These are phyloP conservation scores for Funneliformis mosseae DNA, from an alignment of 192 early-diverging fungal genomes.

Conservation along the genomic window DNA sequence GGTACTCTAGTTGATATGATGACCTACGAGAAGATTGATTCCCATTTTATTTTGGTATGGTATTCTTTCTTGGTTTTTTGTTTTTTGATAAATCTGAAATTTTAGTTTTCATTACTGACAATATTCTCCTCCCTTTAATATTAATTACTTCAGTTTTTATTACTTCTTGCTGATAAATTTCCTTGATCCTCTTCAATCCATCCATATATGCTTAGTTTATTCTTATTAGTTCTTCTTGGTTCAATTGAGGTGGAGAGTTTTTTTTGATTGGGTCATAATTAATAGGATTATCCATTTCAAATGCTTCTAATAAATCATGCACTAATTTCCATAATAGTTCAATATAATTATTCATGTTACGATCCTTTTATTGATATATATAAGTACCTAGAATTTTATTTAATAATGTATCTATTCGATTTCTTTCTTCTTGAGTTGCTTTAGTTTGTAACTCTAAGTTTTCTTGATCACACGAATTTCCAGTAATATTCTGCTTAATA, in stretches of 20 bases:
- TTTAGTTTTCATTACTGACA: conserved; percentile 1
- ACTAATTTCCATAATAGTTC: too few species aligned
- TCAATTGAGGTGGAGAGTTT: neutral
- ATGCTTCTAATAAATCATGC: too few species aligned
- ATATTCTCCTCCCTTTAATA: neutral
- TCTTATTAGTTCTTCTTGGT: neutral
- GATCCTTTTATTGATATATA: neutral
- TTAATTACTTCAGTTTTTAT: too few species aligned
- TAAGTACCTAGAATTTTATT: neutral
- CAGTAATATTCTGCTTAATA: neutral
- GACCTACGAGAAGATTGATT: too few species aligned
- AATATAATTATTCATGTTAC: neutral
- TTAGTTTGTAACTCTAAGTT: too few species aligned
- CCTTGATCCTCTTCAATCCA: too few species aligned
- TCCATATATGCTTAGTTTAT: too few species aligned
- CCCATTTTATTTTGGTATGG: neutral
- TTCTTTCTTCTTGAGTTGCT: too few species aligned
- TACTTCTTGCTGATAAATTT: too few species aligned
- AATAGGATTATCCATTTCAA: neutral
- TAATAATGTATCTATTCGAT: too few species aligned
- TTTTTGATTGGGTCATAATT: neutral
- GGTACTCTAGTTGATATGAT: too few species aligned
- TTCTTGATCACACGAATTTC: neutral
- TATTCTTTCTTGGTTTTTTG: neutral
- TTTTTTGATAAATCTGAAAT: neutral